Conservation (phyloP, 2,329 filamentous ascomycete genomes). For the Volutella citrinella region DNA sequence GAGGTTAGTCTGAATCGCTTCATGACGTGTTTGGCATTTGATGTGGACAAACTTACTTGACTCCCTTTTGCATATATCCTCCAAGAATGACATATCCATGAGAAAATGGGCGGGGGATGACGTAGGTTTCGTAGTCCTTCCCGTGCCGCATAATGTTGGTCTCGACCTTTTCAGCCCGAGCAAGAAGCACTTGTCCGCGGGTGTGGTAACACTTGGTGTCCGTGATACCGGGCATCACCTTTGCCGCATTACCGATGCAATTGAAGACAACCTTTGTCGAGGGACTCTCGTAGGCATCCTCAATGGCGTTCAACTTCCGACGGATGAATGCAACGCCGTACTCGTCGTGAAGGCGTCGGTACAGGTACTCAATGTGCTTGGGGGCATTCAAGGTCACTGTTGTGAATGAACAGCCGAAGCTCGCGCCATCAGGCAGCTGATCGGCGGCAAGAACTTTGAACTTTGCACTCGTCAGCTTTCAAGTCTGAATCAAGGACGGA, state of each 20-base stretch:
- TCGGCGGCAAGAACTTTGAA: conserved; percentile 27
- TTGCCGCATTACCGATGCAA: conserved; percentile 34
- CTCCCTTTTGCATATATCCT: conserved; percentile 38
- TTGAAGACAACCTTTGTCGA: conserved; percentile 32
- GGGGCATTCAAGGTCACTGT: conserved; percentile 37
- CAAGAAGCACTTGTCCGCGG: conserved; percentile 37
- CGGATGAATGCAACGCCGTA: conserved; percentile 32
- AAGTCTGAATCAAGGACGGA: too few relatives aligned
- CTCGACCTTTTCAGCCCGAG: conserved; percentile 28
- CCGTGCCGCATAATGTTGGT: conserved; percentile 39
- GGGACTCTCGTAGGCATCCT: conserved; percentile 22
- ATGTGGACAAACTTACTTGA: conserved; percentile 26
- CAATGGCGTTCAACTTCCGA: conserved; percentile 24
- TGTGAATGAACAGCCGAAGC: conserved; percentile 34
- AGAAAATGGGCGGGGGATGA: conserved; percentile 36
- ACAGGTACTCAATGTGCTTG: conserved; percentile 33
- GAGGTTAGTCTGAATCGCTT: too few relatives aligned
- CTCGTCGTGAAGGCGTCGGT: conserved; percentile 20
- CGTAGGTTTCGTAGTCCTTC: conserved; percentile 37
- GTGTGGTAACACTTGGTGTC: conserved; percentile 40
- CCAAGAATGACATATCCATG: conserved; percentile 34
- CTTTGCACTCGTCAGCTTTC: conserved; percentile 17
- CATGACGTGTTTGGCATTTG: too few relatives aligned
- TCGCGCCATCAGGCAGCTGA: conserved; percentile 29
- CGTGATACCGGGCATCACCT: conserved; percentile 31